Base-by-base conservation (phyloP, 495 filamentous ascomycete genomes). In the Xylaria intraflava region DNA sequence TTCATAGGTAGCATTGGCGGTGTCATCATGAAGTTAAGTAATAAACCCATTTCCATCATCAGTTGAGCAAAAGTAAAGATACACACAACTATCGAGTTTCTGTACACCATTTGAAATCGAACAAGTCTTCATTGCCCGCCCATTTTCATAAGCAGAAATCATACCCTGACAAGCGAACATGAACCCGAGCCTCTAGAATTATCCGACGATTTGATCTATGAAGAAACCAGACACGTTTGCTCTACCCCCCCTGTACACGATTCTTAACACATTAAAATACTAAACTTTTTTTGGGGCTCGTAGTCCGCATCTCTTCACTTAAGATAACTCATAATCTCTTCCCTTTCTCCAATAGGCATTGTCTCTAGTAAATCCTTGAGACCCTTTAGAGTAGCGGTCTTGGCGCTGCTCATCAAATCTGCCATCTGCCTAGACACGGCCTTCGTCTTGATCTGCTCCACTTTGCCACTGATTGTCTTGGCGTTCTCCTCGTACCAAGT, bases 401-500 rank as follows among this genome's bases (percentile, higher is more conserved):
- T 72, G 54, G 69, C 90, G 79, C 48, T 78, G 52, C 88, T 82
- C 61, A 97, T 70, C 29, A 97, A 66, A 35, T 79, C 73, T 2
- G 88, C 87, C 62, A 98, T 83, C 66, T 96, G 87, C 22, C 78
- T 78, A 6, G 87, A 83, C 16, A 96, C 76, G 36, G 81, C 77
- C 46, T 96, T 89, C 11, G 78, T 79, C 74, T 86, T 89, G 57
- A 96, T 69, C 14, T 72, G 65, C 61, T 96, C 90, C 39, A 97
- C 76, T 79, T 90, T 93, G 44, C 76, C 72, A 55, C 85, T 74
- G 12, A 97, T 81, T 5, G 74, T 67, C 75, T 91, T 89, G 64
- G 88, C 80, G 70, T 97, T 94, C 74, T 96, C 87, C 78, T 98
- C 93, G 65, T 95, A 97, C 94, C 94, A 98, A 52, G 79, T 73